These are phyloP conservation scores for Nidula niveotomentosa DNA, from an alignment of 1,284 basidiomycete genomes.

Conservation along the genomic window DNA sequence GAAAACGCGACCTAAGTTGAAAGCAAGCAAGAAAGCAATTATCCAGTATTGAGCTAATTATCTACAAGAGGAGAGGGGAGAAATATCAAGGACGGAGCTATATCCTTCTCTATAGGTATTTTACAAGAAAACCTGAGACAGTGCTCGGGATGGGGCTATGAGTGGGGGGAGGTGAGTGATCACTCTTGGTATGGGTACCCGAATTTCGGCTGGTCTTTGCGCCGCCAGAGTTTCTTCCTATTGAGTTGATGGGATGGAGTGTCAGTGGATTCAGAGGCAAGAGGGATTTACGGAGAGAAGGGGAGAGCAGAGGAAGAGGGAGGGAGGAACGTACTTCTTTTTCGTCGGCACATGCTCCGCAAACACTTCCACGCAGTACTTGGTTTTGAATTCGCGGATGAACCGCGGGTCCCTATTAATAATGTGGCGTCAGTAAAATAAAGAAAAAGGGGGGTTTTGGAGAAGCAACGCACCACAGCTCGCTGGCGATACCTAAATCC, in stretches of 20 bases:
- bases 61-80: too few species aligned
- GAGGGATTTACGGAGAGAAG: too few species aligned
- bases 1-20: background rate
- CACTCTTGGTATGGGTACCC: slow-evolving; percentile 86
- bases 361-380: slow-evolving; percentile 86
- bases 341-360: slow-evolving; percentile 81
- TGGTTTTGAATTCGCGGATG: slow-evolving; percentile 89
- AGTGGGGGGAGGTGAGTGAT: background rate
- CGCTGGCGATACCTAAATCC: slow-evolving; percentile 94
- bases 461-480: slow-evolving; percentile 75
- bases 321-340: slow-evolving; percentile 71
- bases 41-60: too few species aligned
- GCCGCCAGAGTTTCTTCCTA: slow-evolving; percentile 90
- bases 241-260: background rate
- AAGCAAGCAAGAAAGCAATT: too few species aligned
- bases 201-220: slow-evolving; percentile 84
- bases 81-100: too few species aligned
- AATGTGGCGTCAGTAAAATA: background rate
- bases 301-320: background rate
- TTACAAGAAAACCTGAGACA: too few species aligned
- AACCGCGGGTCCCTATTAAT: slow-evolving; percentile 86
- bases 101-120: too few species aligned
- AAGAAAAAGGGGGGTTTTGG: background rate
- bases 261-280: too few species aligned
- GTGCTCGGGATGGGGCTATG: too few species aligned